phyloP scores from a whole-genome alignment of 1,284 basidiomycete species.

The Microbotryomycetes sp. region DNA sequence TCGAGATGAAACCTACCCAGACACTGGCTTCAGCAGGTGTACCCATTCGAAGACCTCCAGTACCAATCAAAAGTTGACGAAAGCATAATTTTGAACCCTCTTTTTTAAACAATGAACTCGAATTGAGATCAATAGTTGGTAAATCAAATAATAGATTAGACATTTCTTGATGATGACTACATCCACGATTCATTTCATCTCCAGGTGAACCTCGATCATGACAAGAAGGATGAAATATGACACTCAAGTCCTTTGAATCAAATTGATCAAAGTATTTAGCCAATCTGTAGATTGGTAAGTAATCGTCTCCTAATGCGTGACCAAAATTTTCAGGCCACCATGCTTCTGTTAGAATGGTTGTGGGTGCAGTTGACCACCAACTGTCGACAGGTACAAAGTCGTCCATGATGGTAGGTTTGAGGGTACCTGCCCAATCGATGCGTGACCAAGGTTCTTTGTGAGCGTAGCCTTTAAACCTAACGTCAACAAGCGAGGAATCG shows the following conservation, averaged over 20 bases:
- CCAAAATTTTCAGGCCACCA: conserved; percentile 7
- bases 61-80: not conserved
- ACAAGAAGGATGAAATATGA: conserved; percentile 3
- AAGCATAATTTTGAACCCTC: not conserved
- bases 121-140: not conserved
- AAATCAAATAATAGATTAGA: not conserved
- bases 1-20: too few species aligned
- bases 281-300: conserved; percentile 1
- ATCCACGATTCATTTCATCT: not conserved
- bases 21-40: not conserved
- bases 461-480: not conserved
- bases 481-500: not conserved
- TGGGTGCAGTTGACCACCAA: not conserved
- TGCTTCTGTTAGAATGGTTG: conserved; percentile 3
- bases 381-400: not conserved
- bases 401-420: not conserved
- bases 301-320: conserved; percentile 5
- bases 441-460: not conserved
- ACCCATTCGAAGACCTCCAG: not conserved
- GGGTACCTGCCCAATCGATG: not conserved
- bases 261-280: not conserved
- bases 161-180: not conserved
- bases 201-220: not conserved
- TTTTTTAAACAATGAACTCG: not conserved
- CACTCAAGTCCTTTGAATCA: not conserved